Evolutionary conservation across 768 basidiomycete genomes (phyloP).

Genomic region (Mycena haematopus): DNA sequence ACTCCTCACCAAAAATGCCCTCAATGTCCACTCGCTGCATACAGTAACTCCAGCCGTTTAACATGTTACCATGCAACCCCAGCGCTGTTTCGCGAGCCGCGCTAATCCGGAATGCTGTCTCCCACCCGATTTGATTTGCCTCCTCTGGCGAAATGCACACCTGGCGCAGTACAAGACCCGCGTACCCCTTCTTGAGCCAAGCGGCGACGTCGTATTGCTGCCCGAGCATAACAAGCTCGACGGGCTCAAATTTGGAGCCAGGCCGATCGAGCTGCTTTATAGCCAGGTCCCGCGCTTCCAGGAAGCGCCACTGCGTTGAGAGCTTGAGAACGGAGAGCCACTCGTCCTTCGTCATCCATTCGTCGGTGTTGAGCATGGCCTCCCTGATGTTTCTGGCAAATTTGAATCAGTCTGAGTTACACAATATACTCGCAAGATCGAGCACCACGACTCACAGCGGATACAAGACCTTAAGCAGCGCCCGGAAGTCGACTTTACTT

Average conservation of each 20-base stretch:
- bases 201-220: slow-evolving; percentile 37
- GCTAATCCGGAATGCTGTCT: background rate
- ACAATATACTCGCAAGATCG: too few relatives aligned
- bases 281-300: slow-evolving; percentile 35
- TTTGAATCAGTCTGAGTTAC: background rate
- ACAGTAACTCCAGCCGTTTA: too few relatives aligned
- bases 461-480: too few relatives aligned
- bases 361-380: background rate
- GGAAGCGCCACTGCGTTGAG: slow-evolving; percentile 40
- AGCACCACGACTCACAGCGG: slow-evolving; percentile 22
- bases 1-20: background rate
- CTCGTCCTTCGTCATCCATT: slow-evolving; percentile 23
- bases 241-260: slow-evolving; percentile 27
- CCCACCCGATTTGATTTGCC: background rate
- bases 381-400: slow-evolving; percentile 1
- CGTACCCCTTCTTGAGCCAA: too few relatives aligned
- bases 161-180: too few relatives aligned
- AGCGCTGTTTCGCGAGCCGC: background rate
- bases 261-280: slow-evolving; percentile 31
- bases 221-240: slow-evolving; percentile 40
- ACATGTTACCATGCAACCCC: background rate
- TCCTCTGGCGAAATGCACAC: too few relatives aligned
- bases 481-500: too few relatives aligned
- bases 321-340: slow-evolving; percentile 41
- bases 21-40: background rate